phyloP scores from a whole-genome alignment of 768 basidiomycete species.

The Scleroderma bovista region DNA sequence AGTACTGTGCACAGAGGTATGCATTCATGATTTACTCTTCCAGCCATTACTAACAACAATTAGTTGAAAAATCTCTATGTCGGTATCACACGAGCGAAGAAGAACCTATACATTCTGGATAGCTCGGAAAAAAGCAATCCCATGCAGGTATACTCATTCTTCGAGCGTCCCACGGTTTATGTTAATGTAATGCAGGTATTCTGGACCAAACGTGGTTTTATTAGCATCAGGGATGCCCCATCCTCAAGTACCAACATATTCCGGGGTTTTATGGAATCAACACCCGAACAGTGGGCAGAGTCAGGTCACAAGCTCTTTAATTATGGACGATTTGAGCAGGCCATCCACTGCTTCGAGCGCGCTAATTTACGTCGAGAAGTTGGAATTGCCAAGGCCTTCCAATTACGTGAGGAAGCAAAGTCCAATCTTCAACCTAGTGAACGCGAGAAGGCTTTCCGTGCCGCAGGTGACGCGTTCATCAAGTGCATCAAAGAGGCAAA shows the following conservation, averaged over 20 bases:
- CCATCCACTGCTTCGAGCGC: slow-evolving; percentile 48
- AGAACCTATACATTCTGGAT: slow-evolving; percentile 67
- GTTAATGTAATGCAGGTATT: slow-evolving; percentile 33
- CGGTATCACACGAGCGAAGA: slow-evolving; percentile 63
- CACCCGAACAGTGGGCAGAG: slow-evolving; percentile 40
- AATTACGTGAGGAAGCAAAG: slow-evolving; percentile 47
- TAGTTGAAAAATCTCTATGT: slow-evolving; percentile 69
- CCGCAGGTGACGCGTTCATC: slow-evolving; percentile 47
- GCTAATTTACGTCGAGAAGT: slow-evolving; percentile 40
- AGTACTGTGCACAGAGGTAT: slow-evolving; percentile 54
- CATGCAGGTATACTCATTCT: slow-evolving; percentile 40
- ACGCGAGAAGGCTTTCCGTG: slow-evolving; percentile 33
- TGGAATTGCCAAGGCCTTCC: slow-evolving; percentile 46
- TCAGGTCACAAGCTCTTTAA: slow-evolving; percentile 38
- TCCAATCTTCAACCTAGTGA: slow-evolving; percentile 17
- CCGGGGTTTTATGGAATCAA: slow-evolving; percentile 49
- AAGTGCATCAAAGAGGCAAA: slow-evolving; percentile 28
- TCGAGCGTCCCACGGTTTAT: too few relatives aligned
- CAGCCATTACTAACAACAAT: not conserved
- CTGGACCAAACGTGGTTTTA: slow-evolving; percentile 42
- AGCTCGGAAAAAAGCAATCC: slow-evolving; percentile 51
- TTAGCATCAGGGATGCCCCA: slow-evolving; percentile 45
- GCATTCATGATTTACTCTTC: not conserved
- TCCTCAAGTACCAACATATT: slow-evolving; percentile 47
- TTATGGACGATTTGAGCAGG: slow-evolving; percentile 40